Conservation (phyloP, 495 filamentous ascomycete species). For the Penicillium canescens region DNA sequence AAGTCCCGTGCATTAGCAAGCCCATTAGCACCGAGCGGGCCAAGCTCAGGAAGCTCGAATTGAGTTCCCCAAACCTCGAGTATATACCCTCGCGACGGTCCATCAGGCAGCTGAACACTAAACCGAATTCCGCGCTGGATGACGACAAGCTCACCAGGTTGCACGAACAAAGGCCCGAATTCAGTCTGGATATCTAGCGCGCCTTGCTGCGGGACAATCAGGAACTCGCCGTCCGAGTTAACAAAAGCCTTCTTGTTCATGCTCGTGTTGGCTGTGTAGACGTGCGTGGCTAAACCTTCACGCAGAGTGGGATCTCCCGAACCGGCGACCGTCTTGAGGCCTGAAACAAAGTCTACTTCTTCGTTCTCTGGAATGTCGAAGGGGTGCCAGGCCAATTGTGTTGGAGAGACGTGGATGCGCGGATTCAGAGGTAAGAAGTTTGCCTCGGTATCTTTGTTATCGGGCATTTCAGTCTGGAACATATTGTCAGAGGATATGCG, state of each 20-base stretch:
- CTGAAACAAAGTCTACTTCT: conserved; percentile 43
- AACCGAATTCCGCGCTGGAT: conserved; percentile 50
- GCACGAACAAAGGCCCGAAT: conserved; percentile 47
- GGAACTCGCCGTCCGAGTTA: conserved; percentile 52
- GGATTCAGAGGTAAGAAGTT: conserved; percentile 50
- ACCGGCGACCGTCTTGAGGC: conserved; percentile 51
- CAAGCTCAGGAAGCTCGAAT: conserved; percentile 52
- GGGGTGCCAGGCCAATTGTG: conserved; percentile 50
- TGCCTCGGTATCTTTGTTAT: conserved; percentile 46
- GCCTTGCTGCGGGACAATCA: conserved; percentile 50
- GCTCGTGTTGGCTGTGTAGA: conserved; percentile 45
- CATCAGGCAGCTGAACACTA: conserved; percentile 46
- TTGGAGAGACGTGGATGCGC: conserved; percentile 63
- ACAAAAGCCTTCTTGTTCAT: conserved; percentile 49
- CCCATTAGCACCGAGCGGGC: conserved; percentile 51
- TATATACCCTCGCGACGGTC: conserved; percentile 49
- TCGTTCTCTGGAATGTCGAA: conserved; percentile 42
- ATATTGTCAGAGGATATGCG: conserved; percentile 11
- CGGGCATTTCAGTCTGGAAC: conserved; percentile 44
- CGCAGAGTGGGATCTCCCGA: conserved; percentile 51
- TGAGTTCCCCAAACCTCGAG: conserved; percentile 49
- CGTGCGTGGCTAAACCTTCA: conserved; percentile 49
- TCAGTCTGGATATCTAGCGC: conserved; percentile 52
- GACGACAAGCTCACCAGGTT: conserved; percentile 49
- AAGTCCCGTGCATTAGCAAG: conserved; percentile 53